Percentiles rank a stretch among this genome's conserved stretches.
Evolutionary conservation across 768 basidiomycete species (phyloP).

Genomic region (Leccinum arenicola): DNA sequence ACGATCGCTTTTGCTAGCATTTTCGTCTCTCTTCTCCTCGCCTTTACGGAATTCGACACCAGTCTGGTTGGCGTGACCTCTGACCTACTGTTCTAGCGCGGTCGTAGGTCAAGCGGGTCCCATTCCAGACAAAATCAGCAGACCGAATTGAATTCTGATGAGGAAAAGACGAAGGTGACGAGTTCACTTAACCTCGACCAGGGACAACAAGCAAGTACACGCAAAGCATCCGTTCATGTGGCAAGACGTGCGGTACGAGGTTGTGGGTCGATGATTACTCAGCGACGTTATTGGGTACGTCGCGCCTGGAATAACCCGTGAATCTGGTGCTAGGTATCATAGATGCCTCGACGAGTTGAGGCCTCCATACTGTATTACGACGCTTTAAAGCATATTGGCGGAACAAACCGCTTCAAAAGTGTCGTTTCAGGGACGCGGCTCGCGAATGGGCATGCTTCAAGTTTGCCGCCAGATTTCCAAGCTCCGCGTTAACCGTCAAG

Average conservation of each 20-base stretch:
- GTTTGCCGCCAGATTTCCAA: constrained; percentile 46
- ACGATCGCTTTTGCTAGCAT: constrained; percentile 58
- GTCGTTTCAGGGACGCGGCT: constrained; percentile 40
- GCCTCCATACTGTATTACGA: constrained; percentile 30
- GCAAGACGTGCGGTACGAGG: constrained; percentile 28
- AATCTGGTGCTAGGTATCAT: constrained; percentile 41
- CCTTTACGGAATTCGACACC: constrained; percentile 65
- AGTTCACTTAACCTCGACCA: too few relatives aligned
- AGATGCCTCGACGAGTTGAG: too few relatives aligned
- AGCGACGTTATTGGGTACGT: constrained; percentile 60
- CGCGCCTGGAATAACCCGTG: constrained; percentile 56
- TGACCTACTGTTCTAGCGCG: too few relatives aligned
- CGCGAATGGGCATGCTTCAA: constrained; percentile 40
- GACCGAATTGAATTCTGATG: too few relatives aligned
- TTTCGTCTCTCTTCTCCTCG: constrained; percentile 55
- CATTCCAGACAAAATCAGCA: too few relatives aligned
- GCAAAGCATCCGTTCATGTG: too few relatives aligned
- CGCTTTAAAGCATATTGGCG: constrained; percentile 46
- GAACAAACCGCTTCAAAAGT: constrained; percentile 9
- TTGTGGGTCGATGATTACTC: constrained; percentile 56
- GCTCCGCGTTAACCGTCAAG: constrained; percentile 27
- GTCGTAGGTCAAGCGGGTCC: too few relatives aligned
- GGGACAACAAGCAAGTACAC: too few relatives aligned
- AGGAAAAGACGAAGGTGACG: too few relatives aligned
- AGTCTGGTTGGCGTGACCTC: too few relatives aligned